A percentile compares a stretch with the other conserved stretches of the same genome.
These are phyloP conservation scores for Starmerella ratchasimensis DNA, from an alignment of 805 yeast genomes.

Conservation along the genomic window DNA sequence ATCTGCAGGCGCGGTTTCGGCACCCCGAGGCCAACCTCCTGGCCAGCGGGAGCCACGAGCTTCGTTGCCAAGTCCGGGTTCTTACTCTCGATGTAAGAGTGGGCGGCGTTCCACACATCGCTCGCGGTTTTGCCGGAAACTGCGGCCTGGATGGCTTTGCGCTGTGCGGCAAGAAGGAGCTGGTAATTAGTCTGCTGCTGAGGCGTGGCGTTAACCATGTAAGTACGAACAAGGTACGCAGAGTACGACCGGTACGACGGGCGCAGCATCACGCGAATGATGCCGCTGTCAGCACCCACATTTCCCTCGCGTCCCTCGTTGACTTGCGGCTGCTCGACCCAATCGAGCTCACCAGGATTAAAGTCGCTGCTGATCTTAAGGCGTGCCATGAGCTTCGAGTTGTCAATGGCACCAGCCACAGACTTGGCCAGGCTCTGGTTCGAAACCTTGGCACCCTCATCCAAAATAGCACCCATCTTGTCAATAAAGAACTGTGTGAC, in stretches of 20 bases:
- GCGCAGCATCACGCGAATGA: conserved; percentile 71
- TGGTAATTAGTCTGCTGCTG: conserved; percentile 71
- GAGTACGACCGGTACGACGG: conserved; percentile 80
- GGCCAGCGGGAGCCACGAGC: conserved; percentile 59
- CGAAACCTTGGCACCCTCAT: conserved; percentile 66
- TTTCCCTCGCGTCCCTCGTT: conserved; percentile 44
- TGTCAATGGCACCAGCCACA: conserved; percentile 72
- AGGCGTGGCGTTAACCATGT: conserved; percentile 74
- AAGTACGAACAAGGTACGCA: conserved; percentile 76
- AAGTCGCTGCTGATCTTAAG: conserved; percentile 50
- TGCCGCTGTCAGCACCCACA: conserved; percentile 57
- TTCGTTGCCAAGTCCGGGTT: conserved; percentile 45
- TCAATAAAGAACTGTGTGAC: conserved; percentile 66
- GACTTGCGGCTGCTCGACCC: conserved; percentile 91
- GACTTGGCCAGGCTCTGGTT: conserved; percentile 60
- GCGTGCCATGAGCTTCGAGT: conserved; percentile 52
- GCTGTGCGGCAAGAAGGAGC: conserved; percentile 56
- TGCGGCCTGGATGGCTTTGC: conserved; percentile 44
- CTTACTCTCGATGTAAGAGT: conserved; percentile 44
- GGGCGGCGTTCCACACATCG: conserved; percentile 49
- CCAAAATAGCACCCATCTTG: conserved; percentile 76
- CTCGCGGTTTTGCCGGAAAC: conserved; percentile 58
- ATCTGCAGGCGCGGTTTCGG: conserved; percentile 66
- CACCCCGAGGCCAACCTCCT: conserved; percentile 79
- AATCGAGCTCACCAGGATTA: conserved; percentile 65